Percentiles rank a stretch among this genome's conserved stretches.
Conservation (phyloP, 2,329 filamentous ascomycete species). For the Annulohypoxylon truncatum region DNA sequence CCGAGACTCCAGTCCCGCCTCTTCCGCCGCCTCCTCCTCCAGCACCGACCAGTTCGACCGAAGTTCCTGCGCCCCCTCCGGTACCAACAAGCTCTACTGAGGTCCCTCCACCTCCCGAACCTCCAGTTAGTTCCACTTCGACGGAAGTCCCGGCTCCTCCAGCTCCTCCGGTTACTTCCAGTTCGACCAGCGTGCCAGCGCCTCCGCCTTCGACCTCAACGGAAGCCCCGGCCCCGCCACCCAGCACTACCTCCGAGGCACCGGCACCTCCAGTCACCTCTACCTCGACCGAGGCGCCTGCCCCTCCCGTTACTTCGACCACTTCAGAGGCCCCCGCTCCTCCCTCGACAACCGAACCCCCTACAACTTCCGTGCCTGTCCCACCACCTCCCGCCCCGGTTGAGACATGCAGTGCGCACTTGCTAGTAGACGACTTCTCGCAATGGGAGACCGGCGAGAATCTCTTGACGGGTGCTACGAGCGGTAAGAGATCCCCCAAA, state of each 20-base stretch:
- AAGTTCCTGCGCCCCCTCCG: conserved; percentile 8
- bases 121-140: neutral
- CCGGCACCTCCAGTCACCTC: neutral
- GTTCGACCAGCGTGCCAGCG: too few relatives aligned
- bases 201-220: too few relatives aligned
- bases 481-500: conserved; percentile 40
- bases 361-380: conserved; percentile 7
- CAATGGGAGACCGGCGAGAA: conserved; percentile 46
- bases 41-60: neutral
- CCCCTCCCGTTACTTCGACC: neutral
- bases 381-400: conserved; percentile 24
- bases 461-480: conserved; percentile 42
- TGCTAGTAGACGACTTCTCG: conserved; percentile 52
- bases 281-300: neutral
- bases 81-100: conserved; percentile 1
- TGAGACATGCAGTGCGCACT: conserved; percentile 45
- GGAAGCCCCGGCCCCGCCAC: too few relatives aligned
- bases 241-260: too few relatives aligned
- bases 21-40: neutral
- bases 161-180: too few relatives aligned
- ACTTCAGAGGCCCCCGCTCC: neutral
- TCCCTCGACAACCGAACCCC: neutral
- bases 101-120: neutral
- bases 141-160: neutral
- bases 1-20: neutral